Conservation (phyloP, 139 green algal genomes). For the Chlorella sp. region DNA sequence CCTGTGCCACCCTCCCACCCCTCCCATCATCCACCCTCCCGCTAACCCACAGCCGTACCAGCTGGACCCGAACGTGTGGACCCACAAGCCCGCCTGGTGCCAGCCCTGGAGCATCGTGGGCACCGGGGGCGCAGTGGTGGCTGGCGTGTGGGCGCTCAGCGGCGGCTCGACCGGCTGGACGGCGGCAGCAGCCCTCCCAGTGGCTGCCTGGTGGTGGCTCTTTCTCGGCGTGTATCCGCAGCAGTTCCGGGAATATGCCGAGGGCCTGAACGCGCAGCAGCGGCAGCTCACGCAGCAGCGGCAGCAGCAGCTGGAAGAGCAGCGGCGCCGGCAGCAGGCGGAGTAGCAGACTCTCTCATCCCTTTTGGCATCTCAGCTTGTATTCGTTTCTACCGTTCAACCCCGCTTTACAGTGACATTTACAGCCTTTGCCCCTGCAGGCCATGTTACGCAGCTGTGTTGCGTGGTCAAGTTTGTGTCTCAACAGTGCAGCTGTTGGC, state of each 20-base stretch:
- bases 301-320: neutral
- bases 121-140: conserved; percentile 7
- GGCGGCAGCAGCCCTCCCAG: neutral
- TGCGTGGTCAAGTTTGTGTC: too few relatives aligned
- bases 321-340: neutral
- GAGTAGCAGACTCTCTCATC: too few relatives aligned
- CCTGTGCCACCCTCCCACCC: too few relatives aligned
- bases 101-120: conserved; percentile 28
- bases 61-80: conserved; percentile 27
- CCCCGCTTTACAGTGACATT: too few relatives aligned
- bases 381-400: too few relatives aligned
- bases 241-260: conserved; percentile 23
- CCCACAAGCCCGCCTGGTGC: conserved; percentile 35
- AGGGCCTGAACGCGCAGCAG: neutral
- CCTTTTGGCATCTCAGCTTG: too few relatives aligned
- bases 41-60: neutral
- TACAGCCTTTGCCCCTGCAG: too few relatives aligned
- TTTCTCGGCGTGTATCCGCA: conserved; percentile 9
- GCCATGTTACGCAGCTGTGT: too few relatives aligned
- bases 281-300: neutral
- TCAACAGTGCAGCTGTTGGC: too few relatives aligned
- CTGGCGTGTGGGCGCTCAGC: neutral
- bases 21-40: too few relatives aligned
- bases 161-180: conserved; percentile 20
- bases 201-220: conserved; percentile 31